A percentile compares a stretch with the other conserved stretches of the same genome.
phyloP scores from a whole-genome alignment of 1,284 basidiomycete genomes.

The Boletus semigastroideus region DNA sequence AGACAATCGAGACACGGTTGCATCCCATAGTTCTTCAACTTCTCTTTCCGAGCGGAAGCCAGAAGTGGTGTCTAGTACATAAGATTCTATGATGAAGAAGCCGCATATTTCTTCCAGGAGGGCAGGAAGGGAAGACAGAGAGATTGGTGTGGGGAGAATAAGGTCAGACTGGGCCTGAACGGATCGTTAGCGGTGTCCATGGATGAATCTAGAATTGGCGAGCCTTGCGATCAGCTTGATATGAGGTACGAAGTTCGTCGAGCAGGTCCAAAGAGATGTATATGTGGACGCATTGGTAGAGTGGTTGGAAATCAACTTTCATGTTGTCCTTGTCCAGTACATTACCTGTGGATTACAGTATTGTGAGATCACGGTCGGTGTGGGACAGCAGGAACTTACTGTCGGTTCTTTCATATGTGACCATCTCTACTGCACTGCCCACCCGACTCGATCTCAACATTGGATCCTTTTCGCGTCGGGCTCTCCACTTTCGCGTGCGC shows the following conservation, averaged over 20 bases:
- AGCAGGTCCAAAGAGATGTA: slow-evolving; percentile 90
- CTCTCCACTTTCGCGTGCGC: slow-evolving; percentile 83
- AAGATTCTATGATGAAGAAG: slow-evolving; percentile 96
- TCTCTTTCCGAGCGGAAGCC: slow-evolving; percentile 87
- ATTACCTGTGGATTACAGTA: slow-evolving; percentile 58
- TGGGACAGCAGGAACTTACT: slow-evolving; percentile 54
- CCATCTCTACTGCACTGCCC: slow-evolving; percentile 92
- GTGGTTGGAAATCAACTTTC: slow-evolving; percentile 89
- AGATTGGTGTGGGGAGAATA: slow-evolving; percentile 77
- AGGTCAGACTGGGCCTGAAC: slow-evolving; percentile 92
- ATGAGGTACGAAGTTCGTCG: slow-evolving; percentile 87
- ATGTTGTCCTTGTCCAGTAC: slow-evolving; percentile 90
- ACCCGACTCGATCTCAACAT: slow-evolving; percentile 78
- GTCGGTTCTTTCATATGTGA: slow-evolving; percentile 93
- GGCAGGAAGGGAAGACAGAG: slow-evolving; percentile 53
- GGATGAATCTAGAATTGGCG: slow-evolving; percentile 15
- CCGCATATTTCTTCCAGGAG: slow-evolving; percentile 95
- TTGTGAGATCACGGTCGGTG: background rate
- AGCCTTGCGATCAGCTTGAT: slow-evolving; percentile 94
- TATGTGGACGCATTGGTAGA: slow-evolving; percentile 98
- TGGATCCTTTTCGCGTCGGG: slow-evolving; percentile 75
- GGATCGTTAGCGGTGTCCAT: slow-evolving; percentile 13
- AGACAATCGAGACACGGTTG: slow-evolving; percentile 77
- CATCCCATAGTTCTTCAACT: slow-evolving; percentile 96
- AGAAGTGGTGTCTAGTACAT: slow-evolving; percentile 87